These are phyloP conservation scores for Ramularia endophylla DNA, from an alignment of 2,329 filamentous ascomycete species.

Conservation along the genomic window DNA sequence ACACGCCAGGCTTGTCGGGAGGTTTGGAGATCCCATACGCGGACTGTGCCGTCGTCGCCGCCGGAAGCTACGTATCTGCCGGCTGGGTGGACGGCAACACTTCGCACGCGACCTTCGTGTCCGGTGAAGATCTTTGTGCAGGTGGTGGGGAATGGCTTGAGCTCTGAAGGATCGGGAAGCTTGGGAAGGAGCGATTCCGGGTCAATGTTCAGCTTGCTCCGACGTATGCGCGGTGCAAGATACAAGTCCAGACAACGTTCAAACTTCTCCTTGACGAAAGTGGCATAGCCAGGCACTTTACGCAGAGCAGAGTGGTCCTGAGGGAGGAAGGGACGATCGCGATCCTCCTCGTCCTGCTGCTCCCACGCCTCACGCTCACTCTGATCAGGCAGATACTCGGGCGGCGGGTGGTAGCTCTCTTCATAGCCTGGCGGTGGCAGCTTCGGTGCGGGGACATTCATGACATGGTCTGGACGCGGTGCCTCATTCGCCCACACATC, in stretches of 20 bases:
- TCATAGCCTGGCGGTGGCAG: constrained; percentile 89
- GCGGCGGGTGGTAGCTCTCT: constrained; percentile 91
- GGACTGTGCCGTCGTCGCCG: constrained; percentile 87
- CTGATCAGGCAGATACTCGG: constrained; percentile 84
- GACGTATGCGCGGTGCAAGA: constrained; percentile 81
- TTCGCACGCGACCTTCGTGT: constrained; percentile 81
- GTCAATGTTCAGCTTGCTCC: constrained; percentile 95
- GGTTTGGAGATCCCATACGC: constrained; percentile 82
- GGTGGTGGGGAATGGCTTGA: constrained; percentile 90
- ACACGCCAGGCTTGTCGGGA: constrained; percentile 84
- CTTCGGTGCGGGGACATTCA: constrained; percentile 95
- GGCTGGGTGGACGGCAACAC: constrained; percentile 75
- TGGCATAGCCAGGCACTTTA: constrained; percentile 85
- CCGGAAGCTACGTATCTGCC: constrained; percentile 85
- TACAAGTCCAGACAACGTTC: constrained; percentile 94
- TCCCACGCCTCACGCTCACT: constrained; percentile 84
- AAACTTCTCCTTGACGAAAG: constrained; percentile 91
- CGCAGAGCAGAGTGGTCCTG: constrained; percentile 76
- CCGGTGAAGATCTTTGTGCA: constrained; percentile 83
- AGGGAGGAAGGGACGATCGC: constrained; percentile 83
- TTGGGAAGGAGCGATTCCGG: constrained; percentile 89
- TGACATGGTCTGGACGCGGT: constrained; percentile 73
- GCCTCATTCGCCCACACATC: constrained; percentile 96
- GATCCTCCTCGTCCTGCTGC: constrained; percentile 78
- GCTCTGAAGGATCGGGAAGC: constrained; percentile 83